phyloP scores from a whole-genome alignment of 495 filamentous ascomycete species.

The Parathielavia appendiculata region DNA sequence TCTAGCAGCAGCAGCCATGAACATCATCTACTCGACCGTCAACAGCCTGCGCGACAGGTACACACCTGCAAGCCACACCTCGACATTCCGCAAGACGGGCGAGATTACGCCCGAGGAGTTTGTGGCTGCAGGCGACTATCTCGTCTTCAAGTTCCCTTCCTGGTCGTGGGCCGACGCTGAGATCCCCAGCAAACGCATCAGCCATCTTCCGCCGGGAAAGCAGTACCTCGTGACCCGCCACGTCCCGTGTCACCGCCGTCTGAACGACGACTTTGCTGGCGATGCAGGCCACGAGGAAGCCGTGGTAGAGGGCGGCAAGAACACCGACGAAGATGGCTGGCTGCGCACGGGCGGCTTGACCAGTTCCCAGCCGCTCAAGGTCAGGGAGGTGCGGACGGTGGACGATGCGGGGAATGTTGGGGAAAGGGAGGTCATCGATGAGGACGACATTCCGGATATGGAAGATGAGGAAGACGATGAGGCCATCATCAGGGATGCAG shows the following conservation, averaged over 20 bases:
- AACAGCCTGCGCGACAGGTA: constrained; percentile 84
- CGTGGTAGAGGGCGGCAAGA: constrained; percentile 68
- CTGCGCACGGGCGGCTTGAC: constrained; percentile 73
- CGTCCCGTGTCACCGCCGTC: constrained; percentile 83
- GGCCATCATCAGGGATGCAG: constrained; percentile 84
- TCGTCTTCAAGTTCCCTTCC: constrained; percentile 98
- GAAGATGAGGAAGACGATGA: constrained; percentile 98
- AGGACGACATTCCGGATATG: constrained; percentile 95
- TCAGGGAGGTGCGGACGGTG: constrained; percentile 75
- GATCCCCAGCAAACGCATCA: constrained; percentile 64
- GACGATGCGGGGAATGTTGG: constrained; percentile 76
- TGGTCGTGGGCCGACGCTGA: constrained; percentile 97
- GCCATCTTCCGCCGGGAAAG: constrained; percentile 81
- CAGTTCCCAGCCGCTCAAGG: constrained; percentile 67
- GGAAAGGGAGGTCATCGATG: constrained; percentile 63
- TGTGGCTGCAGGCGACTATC: constrained; percentile 89
- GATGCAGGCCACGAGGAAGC: constrained; percentile 79
- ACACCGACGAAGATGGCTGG: constrained; percentile 82
- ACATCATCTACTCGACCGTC: constrained; percentile 70
- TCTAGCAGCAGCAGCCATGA: constrained; percentile 37
- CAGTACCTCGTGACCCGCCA: constrained; percentile 94
- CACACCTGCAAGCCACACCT: constrained; percentile 79
- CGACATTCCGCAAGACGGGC: constrained; percentile 87
- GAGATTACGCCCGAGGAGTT: constrained; percentile 99
- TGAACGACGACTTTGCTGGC: constrained; percentile 90